Percentiles rank a stretch among this genome's conserved stretches.
Conservation (phyloP, 768 basidiomycete species). For the Kwoniella newhampshirensis region DNA sequence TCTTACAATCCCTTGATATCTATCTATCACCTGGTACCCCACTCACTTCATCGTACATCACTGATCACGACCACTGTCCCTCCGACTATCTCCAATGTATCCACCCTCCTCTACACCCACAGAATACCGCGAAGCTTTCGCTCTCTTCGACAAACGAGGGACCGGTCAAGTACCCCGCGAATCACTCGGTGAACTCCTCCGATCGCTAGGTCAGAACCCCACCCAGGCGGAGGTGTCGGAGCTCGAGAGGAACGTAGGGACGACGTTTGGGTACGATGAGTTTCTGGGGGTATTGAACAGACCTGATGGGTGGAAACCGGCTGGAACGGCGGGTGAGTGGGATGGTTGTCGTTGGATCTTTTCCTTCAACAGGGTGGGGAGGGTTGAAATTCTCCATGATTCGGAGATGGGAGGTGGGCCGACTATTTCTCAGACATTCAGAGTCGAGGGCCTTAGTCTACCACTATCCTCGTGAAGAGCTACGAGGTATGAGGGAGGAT, state of each 20-base stretch:
- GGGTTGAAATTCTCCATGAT: background rate
- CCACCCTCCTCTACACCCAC: constrained; percentile 6
- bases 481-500: too few species aligned
- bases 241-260: constrained; percentile 68
- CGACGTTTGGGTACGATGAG: constrained; percentile 74
- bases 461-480: too few species aligned
- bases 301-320: constrained; percentile 94
- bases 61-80: background rate
- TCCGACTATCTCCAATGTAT: background rate
- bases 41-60: background rate
- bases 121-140: constrained; percentile 97
- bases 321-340: constrained; percentile 81
- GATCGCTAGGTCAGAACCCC: constrained; percentile 97
- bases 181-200: constrained; percentile 84
- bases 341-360: background rate
- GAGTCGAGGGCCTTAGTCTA: too few species aligned
- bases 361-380: constrained; percentile 3
- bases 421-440: too few species aligned
- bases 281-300: constrained; percentile 90
- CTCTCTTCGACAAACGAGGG: constrained; percentile 96
- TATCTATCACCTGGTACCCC: background rate
- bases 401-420: background rate
- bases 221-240: constrained; percentile 95
- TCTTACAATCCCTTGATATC: background rate
- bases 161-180: constrained; percentile 85